Base-by-base conservation (phyloP, 2,329 filamentous ascomycete species). In the Neurospora crassa region DNA sequence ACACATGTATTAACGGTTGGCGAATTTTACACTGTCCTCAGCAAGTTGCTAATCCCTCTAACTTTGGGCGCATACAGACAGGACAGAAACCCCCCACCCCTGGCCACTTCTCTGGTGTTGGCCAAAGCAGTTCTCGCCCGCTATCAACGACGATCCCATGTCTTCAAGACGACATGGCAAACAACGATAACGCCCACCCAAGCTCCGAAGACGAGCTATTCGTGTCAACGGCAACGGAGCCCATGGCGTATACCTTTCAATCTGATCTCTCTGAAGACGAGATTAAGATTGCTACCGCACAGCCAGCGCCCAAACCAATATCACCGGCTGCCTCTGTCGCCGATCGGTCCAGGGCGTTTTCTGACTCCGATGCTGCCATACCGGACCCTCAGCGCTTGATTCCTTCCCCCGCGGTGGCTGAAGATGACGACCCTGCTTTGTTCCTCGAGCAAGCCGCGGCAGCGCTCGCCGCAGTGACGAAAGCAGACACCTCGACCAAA, bases 231-330 rank as follows among this genome's bases (percentile, higher is more conserved):
- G 24, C 69, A 7, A 34, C 40, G 1, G 74, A 76, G 40, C 71
- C 73, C 2, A 43, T 37, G 7, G 67, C 70, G 0, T 74, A 72
- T 37, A 73, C 73, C 2, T 76, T 76, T n/a, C 72, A 76, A 40
- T 74, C 74, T 6, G 74, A 74, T 11, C 53, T 74, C 2, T 74
- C 75, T 16, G 75, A 76, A 53, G 70, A 75, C 29, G 75, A 70
- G 29, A 37, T 63, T 16, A 14, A 34, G 2, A 16, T 24, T 12
- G 45, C 45, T 53, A 53, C 47, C 2, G 47, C 47, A 53, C 47
- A 53, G 47, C 47, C 53, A 2, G 29, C 53, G 47, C 47, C 47
- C 24, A 34, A 59, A 2, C 24, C 24, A 2, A 34, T 34, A 59
- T 34, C 14, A 2, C 47, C 24, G 8, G 6, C 47, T 14, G 47